Percentiles rank a stretch among this genome's conserved stretches.
Evolutionary conservation across 179 eudicot genomes (phyloP).

Genomic region (Sideroxylon spinosum): DNA sequence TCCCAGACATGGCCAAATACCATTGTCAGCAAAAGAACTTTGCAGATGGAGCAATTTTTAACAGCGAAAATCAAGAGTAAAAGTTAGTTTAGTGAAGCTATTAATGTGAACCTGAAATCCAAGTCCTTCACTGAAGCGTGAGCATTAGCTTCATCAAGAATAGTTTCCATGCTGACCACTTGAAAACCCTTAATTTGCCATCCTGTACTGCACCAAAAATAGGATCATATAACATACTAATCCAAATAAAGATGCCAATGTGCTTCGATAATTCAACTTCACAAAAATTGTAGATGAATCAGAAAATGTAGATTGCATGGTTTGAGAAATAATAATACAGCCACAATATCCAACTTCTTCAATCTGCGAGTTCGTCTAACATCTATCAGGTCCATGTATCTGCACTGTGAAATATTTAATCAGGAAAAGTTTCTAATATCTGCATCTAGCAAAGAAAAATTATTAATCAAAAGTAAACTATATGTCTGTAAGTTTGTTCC

Average conservation of each 20-base stretch:
- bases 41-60: not conserved
- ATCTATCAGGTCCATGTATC: not conserved
- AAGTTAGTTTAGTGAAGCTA: not conserved
- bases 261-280: not conserved
- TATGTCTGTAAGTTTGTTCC: not conserved
- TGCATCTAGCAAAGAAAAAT: not conserved
- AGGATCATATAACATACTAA: constrained; percentile 23
- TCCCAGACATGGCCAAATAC: constrained; percentile 33
- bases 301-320: not conserved
- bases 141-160: constrained; percentile 51
- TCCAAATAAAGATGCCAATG: constrained; percentile 15
- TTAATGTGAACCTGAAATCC: constrained; percentile 65
- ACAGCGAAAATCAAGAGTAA: not conserved
- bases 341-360: not conserved
- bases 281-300: not conserved
- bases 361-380: not conserved
- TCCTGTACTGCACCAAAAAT: constrained; percentile 78
- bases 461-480: not conserved
- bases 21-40: not conserved
- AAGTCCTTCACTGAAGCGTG: constrained; percentile 75
- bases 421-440: not conserved
- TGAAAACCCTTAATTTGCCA: constrained; percentile 85
- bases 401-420: not conserved
- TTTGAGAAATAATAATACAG: not conserved
- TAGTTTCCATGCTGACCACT: constrained; percentile 88